phyloP scores from a whole-genome alignment of 2,329 filamentous ascomycete species.

The Claviceps pazoutovae region DNA sequence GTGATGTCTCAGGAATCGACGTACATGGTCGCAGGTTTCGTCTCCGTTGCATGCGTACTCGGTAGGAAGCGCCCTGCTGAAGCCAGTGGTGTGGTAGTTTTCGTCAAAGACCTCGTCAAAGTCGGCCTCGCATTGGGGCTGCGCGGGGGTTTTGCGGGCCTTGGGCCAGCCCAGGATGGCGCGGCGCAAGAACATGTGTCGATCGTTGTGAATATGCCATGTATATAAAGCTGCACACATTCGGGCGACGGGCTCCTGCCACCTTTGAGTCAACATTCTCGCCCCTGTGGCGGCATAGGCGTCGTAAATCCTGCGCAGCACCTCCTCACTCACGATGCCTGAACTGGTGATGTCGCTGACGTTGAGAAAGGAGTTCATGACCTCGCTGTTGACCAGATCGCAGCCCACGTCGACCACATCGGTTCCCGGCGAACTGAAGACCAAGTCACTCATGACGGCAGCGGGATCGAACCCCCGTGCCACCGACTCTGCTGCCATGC shows the following conservation, averaged over 20 bases:
- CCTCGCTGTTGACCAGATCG: conserved; percentile 11
- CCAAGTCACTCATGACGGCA: conserved; percentile 10
- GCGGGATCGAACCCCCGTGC: conserved; percentile 9
- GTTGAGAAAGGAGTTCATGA: conserved; percentile 12
- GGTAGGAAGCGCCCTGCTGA: conserved; percentile 10
- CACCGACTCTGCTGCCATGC: conserved; percentile 10
- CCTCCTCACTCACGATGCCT: conserved; percentile 10
- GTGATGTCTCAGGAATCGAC: conserved; percentile 5
- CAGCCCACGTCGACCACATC: conserved; percentile 12
- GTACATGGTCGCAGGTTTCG: conserved; percentile 10
- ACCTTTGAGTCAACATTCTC: conserved; percentile 17
- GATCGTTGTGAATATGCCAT: conserved; percentile 20
- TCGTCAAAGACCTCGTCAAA: conserved; percentile 19
- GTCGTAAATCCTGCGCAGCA: conserved; percentile 9
- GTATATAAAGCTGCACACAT: conserved; percentile 19
- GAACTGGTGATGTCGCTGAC: conserved; percentile 8
- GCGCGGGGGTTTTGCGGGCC: conserved; percentile 14
- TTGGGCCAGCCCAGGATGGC: conserved; percentile 17
- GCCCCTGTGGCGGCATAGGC: conserved; percentile 12
- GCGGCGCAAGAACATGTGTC: conserved; percentile 19
- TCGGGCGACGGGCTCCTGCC: conserved; percentile 18
- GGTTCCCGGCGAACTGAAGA: conserved; percentile 11
- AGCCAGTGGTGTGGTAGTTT: conserved; percentile 14
- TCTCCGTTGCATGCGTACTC: conserved; percentile 9
- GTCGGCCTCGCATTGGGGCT: conserved; percentile 13